Percentiles rank a stretch among this genome's conserved stretches.
These are phyloP conservation scores for Lignosus rhinocerotis DNA, from an alignment of 1,284 basidiomycete species.

Conservation along the genomic window DNA sequence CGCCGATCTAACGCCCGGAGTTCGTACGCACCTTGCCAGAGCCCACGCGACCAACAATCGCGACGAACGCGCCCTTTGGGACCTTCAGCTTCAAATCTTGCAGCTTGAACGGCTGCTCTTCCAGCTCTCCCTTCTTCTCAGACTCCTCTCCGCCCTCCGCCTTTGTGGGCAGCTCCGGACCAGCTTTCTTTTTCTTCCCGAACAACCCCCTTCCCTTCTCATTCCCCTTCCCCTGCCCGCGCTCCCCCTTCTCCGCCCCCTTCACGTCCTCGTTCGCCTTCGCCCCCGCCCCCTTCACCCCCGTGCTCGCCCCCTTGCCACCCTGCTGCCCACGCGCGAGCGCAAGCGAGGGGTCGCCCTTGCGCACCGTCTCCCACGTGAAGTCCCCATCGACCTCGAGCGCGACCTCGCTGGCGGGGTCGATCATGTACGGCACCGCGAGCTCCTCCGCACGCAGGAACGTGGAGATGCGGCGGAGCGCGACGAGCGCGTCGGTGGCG, in stretches of 20 bases:
- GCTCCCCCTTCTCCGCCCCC: slow-evolving; percentile 19
- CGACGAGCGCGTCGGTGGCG: slow-evolving; percentile 62
- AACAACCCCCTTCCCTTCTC: slow-evolving; percentile 7
- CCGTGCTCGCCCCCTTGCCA: neutral
- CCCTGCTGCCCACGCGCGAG: slow-evolving; percentile 3
- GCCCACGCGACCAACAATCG: slow-evolving; percentile 73
- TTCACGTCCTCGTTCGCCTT: slow-evolving; percentile 17
- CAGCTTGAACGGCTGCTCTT: slow-evolving; percentile 55
- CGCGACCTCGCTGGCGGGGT: slow-evolving; percentile 44
- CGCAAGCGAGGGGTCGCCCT: slow-evolving; percentile 27
- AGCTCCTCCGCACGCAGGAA: slow-evolving; percentile 72
- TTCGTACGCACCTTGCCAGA: slow-evolving; percentile 60
- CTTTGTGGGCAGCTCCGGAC: slow-evolving; percentile 26
- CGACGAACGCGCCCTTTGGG: slow-evolving; percentile 64
- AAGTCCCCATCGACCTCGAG: slow-evolving; percentile 67
- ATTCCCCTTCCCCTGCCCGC: slow-evolving; percentile 24
- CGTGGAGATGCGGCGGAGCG: slow-evolving; percentile 55
- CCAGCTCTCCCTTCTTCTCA: slow-evolving; percentile 18
- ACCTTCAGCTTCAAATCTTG: slow-evolving; percentile 56
- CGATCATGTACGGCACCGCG: slow-evolving; percentile 49
- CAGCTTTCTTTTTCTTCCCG: slow-evolving; percentile 28
- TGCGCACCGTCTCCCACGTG: slow-evolving; percentile 60
- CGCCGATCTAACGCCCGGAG: slow-evolving; percentile 9
- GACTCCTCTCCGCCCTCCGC: slow-evolving; percentile 22
- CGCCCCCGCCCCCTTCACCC: slow-evolving; percentile 3